Base-by-base conservation (phyloP, 352 stramenopile species). In the Peronospora belbahrii region DNA sequence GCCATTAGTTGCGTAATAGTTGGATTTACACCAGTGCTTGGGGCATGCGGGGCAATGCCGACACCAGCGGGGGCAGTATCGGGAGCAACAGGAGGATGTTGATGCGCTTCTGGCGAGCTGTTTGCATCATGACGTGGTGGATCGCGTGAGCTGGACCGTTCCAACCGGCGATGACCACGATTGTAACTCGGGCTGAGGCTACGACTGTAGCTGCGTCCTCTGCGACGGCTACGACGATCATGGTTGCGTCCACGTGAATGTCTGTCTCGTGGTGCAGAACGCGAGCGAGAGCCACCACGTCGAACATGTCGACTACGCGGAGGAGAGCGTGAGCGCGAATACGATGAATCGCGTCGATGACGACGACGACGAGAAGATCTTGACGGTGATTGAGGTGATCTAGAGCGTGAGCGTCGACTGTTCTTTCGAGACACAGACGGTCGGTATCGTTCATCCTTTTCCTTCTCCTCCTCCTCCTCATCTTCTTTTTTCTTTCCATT, bases 1-100 rank as follows among this genome's bases (percentile, higher is more conserved):
- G 84, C 74, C 83, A 94, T 94, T n/a, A 94, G 62, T 62, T 91
- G 80, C 24, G 80, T 85, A 50, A 94, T 94, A 7, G 71, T 84
- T 4, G 83, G 80, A 52, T 85, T 88, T 35, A 88, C 70, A 0
- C 44, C 52, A 15, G 39, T 24, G 14, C 20, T 44, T 4, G 65
- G 32, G 6, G 66, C 44, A 7, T 56, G 37, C 4, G 62, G 33
- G 14, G 39, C 47, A 8, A 33, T 40, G 5, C 54, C 28, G 15
- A 55, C 8, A 37, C 42, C 25, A 34, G 53, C 17, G 34, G 42
- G 22, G 28, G 30, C 19, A 22, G 38, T 39, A 0, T 59, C 39
- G 0, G 61, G 34, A 6, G 43, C 34, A 42, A 42, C 54, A 48
- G 60, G 42, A 27, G 65, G 59, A 15, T 72, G 66, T 15, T 82